Evolutionary conservation across 176 grass and related monocot species (phyloP), one percentile per base, ranked within the genome.

Genomic region (Lolium rigidum): DNA sequence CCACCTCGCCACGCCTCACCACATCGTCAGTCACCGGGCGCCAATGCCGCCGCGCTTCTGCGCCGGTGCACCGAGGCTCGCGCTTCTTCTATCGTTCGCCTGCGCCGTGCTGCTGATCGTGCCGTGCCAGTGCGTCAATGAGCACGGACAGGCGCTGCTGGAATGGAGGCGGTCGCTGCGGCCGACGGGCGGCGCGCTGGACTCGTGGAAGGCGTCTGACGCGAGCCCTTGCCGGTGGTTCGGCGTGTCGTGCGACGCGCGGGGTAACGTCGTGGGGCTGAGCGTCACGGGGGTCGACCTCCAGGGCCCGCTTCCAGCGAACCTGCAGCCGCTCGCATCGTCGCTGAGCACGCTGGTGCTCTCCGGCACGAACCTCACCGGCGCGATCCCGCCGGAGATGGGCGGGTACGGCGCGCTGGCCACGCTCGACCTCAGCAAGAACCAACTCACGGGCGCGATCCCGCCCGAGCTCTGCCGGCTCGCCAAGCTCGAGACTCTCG

Each of bases 391-490:
- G 0, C 17, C 18, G 49, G 79, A 93, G 70, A 60, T 97, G 5
- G 90, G 88, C 46, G 80, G 66, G 21, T 94, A 90, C 87, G 56
- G 39, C 55, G 55, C 59, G 63, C 92, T 99, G 10, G 69, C 77
- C 79, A 63, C 68, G 18, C 12, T 99, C 49, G 97, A 99, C 92
- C 55, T 99, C 67, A 94, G 97, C 89, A 92, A 92, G 71, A 99
- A 99, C 84, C 90, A 96, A 77, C 64, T 99, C 80, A 78, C 92
- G 7, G 92, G 94, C 17, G 87, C 80, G 76, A 91, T 99, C 68
- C 94, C 97, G 1, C 12, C 39, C 25, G 88, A 94, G 66, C 38
- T 99, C 1, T 97, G 97, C 94, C 64, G 82, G 51, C 92, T 99
- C 18, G 28, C 10, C 17, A 90, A 91, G 66, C 94, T 99, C 47